A percentile compares a stretch with the other conserved stretches of the same genome.
Evolutionary conservation across 169 alveolate genomes (phyloP).

Genomic region (Cytauxzoon felis): DNA sequence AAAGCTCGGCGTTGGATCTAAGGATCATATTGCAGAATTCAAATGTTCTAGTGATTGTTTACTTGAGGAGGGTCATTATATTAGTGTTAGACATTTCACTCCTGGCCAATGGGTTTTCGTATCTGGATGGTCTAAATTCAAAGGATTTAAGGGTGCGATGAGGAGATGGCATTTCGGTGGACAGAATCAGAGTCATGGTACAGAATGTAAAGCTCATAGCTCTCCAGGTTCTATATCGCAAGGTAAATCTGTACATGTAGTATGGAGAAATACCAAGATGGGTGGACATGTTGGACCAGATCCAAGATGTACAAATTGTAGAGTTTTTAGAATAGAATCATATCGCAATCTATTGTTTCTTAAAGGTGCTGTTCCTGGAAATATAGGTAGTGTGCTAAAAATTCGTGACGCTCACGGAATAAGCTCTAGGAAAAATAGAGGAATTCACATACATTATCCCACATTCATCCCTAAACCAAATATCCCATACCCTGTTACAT

Average conservation of each 20-base stretch:
- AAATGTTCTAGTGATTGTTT: constrained; percentile 83
- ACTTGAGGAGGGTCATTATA: constrained; percentile 79
- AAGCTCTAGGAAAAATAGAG: constrained; percentile 70
- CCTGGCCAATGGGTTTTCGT: constrained; percentile 86
- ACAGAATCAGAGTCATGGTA: constrained; percentile 77
- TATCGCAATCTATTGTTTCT: constrained; percentile 76
- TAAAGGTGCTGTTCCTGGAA: constrained; percentile 77
- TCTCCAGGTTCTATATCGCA: constrained; percentile 81
- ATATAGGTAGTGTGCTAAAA: constrained; percentile 73
- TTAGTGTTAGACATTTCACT: constrained; percentile 80
- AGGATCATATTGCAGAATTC: constrained; percentile 75
- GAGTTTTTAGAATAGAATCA: constrained; percentile 77
- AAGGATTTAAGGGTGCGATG: constrained; percentile 85
- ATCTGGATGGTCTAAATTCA: constrained; percentile 78
- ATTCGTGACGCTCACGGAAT: constrained; percentile 83
- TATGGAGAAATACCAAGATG: constrained; percentile 81
- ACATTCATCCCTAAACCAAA: constrained; percentile 72
- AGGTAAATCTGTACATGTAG: constrained; percentile 78
- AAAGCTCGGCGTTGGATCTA: constrained; percentile 73
- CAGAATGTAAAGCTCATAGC: constrained; percentile 81
- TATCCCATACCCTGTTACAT: constrained; percentile 53
- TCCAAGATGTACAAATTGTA: constrained; percentile 77
- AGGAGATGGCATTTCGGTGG: constrained; percentile 83
- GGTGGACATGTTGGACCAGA: constrained; percentile 85
- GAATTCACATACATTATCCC: constrained; percentile 73